phyloP scores from a whole-genome alignment of 495 filamentous ascomycete species.

The Aspergillus avenaceus region DNA sequence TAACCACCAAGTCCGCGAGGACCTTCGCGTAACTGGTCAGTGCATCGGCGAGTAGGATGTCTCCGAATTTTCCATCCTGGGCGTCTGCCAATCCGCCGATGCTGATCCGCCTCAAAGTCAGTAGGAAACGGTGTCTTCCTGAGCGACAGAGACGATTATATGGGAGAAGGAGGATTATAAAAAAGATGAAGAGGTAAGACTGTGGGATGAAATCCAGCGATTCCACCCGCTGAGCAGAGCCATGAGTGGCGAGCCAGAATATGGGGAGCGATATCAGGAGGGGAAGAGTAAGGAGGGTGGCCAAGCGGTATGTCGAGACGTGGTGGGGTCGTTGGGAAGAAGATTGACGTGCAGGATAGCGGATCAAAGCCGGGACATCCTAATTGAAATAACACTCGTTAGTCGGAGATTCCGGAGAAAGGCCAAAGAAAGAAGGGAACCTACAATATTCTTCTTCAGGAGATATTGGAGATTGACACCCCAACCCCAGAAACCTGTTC shows the following conservation, averaged over 20 bases:
- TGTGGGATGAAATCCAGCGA: conserved; percentile 79
- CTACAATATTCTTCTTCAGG: conserved; percentile 63
- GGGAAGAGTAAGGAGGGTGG: conserved; percentile 66
- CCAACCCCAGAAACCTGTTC: conserved; percentile 90
- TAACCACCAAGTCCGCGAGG: conserved; percentile 82
- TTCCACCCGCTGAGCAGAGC: conserved; percentile 60
- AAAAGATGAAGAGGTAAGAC: conserved; percentile 66
- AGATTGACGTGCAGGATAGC: conserved; percentile 67
- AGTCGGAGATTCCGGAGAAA: background rate
- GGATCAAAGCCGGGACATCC: conserved; percentile 76
- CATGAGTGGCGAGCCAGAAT: conserved; percentile 80
- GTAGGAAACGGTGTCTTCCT: conserved; percentile 72
- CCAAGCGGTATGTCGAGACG: conserved; percentile 76
- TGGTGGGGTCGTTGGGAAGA: conserved; percentile 67
- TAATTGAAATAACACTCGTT: conserved; percentile 21
- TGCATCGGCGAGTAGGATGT: conserved; percentile 91
- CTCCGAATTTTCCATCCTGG: conserved; percentile 84
- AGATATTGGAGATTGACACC: conserved; percentile 82
- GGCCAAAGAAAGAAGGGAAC: conserved; percentile 18
- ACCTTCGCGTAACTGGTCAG: conserved; percentile 92
- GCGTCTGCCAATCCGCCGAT: conserved; percentile 77
- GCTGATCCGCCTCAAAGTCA: conserved; percentile 65
- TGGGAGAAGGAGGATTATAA: conserved; percentile 67
- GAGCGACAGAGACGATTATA: conserved; percentile 63
- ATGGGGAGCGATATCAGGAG: conserved; percentile 64